Conservation (phyloP, 2,329 filamentous ascomycete genomes). For the Pestalotiopsis sp. region DNA sequence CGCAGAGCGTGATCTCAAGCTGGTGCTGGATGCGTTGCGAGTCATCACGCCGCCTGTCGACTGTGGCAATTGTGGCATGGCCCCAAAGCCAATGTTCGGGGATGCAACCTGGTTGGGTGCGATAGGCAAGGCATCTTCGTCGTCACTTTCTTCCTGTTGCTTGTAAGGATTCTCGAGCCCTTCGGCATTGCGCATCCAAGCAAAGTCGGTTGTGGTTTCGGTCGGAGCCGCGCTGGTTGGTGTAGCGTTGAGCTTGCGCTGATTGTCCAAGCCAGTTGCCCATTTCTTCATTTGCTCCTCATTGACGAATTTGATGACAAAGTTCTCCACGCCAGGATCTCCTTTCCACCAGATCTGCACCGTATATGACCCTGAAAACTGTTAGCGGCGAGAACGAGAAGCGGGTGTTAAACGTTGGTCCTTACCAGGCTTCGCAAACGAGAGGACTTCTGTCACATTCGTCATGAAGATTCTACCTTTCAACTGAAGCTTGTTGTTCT, state of each 20-base stretch:
- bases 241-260: slow-evolving; percentile 65
- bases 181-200: slow-evolving; percentile 72
- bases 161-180: slow-evolving; percentile 82
- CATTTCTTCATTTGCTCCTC: slow-evolving; percentile 95
- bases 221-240: slow-evolving; percentile 49
- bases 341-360: slow-evolving; percentile 99
- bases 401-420: slow-evolving; percentile 26
- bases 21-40: slow-evolving; percentile 74
- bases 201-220: slow-evolving; percentile 71
- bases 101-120: slow-evolving; percentile 29
- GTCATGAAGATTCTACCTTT: slow-evolving; percentile 99
- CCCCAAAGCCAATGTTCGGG: slow-evolving; percentile 35
- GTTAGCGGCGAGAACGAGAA: slow-evolving; percentile 28
- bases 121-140: slow-evolving; percentile 52
- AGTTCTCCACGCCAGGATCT: slow-evolving; percentile 92
- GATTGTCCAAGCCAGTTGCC: slow-evolving; percentile 76
- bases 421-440: slow-evolving; percentile 81
- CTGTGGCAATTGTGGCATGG: slow-evolving; percentile 27
- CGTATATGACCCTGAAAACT: slow-evolving; percentile 77
- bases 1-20: slow-evolving; percentile 73
- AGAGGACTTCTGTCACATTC: slow-evolving; percentile 94
- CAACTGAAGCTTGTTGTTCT: slow-evolving; percentile 83
- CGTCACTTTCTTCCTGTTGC: slow-evolving; percentile 64
- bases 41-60: slow-evolving; percentile 47
- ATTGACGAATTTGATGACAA: slow-evolving; percentile 89